A percentile compares a stretch with the other conserved stretches of the same genome.
Conservation (phyloP, 352 stramenopile species). For the Achlya hypogyna region DNA sequence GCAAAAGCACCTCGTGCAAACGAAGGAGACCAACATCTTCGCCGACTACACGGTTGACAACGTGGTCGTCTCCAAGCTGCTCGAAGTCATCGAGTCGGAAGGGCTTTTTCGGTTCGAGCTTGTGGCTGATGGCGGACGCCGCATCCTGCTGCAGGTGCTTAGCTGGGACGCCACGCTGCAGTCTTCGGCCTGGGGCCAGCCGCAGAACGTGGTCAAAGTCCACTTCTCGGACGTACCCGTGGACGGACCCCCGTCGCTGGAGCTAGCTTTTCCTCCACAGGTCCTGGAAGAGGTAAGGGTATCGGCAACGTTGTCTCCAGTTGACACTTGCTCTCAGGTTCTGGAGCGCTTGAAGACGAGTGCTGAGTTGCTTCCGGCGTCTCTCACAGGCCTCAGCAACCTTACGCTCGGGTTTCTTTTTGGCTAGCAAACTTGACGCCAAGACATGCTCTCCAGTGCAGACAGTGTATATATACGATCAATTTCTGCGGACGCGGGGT, state of each 20-base stretch:
- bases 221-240: slow-evolving; percentile 26
- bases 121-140: background rate
- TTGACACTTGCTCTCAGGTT: background rate
- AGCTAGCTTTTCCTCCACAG: background rate
- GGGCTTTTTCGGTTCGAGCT: slow-evolving; percentile 54
- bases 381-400: slow-evolving; percentile 5
- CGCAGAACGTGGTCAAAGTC: slow-evolving; percentile 60
- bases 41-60: slow-evolving; percentile 63
- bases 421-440: no score
- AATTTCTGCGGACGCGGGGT: no score
- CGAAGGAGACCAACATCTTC: slow-evolving; percentile 37
- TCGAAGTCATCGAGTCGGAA: slow-evolving; percentile 60
- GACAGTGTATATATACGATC: no score
- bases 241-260: background rate
- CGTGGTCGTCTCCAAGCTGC: slow-evolving; percentile 49
- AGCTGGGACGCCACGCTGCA: slow-evolving; percentile 66
- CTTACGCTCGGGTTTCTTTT: slow-evolving; percentile 15
- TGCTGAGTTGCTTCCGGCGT: background rate
- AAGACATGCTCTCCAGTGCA: no score
- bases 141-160: slow-evolving; percentile 37
- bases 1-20: background rate
- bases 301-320: background rate
- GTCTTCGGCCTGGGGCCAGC: slow-evolving; percentile 22
- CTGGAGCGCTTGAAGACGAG: background rate
- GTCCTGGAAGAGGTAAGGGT: background rate